Conservation (phyloP, 345 rosid species). For the Arabidopsis suecica region DNA sequence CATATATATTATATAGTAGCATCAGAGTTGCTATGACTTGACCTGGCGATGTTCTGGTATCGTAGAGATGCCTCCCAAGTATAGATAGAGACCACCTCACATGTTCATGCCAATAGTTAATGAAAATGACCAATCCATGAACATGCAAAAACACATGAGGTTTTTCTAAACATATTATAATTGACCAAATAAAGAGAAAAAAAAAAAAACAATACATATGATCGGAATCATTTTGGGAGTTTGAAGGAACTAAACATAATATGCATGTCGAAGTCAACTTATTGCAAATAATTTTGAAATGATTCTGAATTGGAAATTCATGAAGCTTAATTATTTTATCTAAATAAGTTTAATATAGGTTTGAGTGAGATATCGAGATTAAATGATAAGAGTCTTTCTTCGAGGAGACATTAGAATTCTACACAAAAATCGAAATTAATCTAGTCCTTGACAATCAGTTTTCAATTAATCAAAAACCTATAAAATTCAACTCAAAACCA, state of each 20-base stretch:
- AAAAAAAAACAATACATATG: no score
- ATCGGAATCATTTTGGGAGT: not conserved
- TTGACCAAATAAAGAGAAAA: no score
- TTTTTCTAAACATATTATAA: not conserved
- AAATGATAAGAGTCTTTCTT: no score
- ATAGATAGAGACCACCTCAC: conserved; percentile 28
- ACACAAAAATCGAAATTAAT: no score
- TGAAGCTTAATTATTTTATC: no score
- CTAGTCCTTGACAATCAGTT: no score
- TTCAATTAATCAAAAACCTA: no score
- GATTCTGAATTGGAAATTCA: no score
- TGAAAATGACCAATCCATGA: conserved; percentile 31
- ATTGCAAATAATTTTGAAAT: no score
- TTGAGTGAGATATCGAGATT: not conserved
- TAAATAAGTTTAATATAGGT: no score
- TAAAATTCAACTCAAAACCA: no score
- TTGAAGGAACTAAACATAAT: not conserved
- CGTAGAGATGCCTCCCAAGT: conserved; percentile 25
- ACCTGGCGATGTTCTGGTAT: conserved; percentile 16
- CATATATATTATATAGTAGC: not conserved
- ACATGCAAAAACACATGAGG: conserved; percentile 7
- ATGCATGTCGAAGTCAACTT: not conserved
- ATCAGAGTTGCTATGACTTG: conserved; percentile 9
- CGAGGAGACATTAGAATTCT: no score
- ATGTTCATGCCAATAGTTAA: conserved; percentile 27